phyloP scores from a whole-genome alignment of 805 yeast species.

The Schwanniomyces pseudopolymorphus region DNA sequence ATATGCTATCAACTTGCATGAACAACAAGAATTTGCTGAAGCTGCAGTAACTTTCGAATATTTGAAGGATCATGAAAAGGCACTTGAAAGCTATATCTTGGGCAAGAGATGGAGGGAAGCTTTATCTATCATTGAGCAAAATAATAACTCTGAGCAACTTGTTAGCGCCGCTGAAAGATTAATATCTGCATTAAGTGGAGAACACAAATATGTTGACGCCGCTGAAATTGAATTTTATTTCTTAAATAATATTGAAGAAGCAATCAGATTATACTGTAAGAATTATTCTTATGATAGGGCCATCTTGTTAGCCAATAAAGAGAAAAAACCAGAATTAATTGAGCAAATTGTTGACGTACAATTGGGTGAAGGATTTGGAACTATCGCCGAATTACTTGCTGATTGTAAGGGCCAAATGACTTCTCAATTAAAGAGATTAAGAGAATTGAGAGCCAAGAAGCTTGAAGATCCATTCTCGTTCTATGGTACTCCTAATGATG shows the following conservation, averaged over 20 bases:
- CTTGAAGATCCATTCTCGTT: conserved; percentile 82
- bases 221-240: conserved; percentile 71
- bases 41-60: conserved; percentile 80
- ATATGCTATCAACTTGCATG: conserved; percentile 63
- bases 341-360: conserved; percentile 66
- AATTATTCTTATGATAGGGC: conserved; percentile 77
- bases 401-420: conserved; percentile 85
- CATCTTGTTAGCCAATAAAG: conserved; percentile 56
- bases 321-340: conserved; percentile 45
- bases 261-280: conserved; percentile 70
- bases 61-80: conserved; percentile 53
- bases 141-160: conserved; percentile 34
- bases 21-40: conserved; percentile 59
- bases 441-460: conserved; percentile 84
- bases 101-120: conserved; percentile 89
- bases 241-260: conserved; percentile 58
- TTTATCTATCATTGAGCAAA: conserved; percentile 51
- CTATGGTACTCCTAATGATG: conserved; percentile 61
- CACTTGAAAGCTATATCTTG: conserved; percentile 65
- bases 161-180: conserved; percentile 57
- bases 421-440: conserved; percentile 79
- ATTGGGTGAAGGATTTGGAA: conserved; percentile 84
- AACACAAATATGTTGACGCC: conserved; percentile 74
- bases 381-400: conserved; percentile 83
- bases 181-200: conserved; percentile 58